phyloP scores from a whole-genome alignment of 2,329 filamentous ascomycete genomes.

The Diaporthe velutina region DNA sequence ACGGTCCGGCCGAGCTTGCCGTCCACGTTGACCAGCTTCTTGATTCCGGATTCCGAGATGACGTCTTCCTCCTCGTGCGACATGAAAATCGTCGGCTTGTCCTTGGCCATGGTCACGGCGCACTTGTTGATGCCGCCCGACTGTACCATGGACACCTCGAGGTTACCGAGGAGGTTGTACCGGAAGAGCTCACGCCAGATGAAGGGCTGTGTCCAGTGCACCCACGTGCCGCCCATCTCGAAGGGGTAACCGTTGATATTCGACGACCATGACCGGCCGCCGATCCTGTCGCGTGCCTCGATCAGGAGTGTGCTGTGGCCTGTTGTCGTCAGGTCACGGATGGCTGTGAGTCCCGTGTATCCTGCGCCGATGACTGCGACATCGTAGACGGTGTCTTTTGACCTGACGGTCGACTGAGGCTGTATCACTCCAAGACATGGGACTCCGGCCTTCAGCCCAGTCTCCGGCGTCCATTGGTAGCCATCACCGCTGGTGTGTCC shows the following conservation, averaged over 20 bases:
- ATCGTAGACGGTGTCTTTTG: slow-evolving; percentile 34
- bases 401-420: slow-evolving; percentile 16
- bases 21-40: slow-evolving; percentile 62
- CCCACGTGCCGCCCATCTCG: slow-evolving; percentile 65
- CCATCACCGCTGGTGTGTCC: slow-evolving; percentile 39
- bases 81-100: slow-evolving; percentile 44
- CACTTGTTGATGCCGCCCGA: slow-evolving; percentile 55
- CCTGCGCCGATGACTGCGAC: slow-evolving; percentile 50
- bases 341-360: slow-evolving; percentile 49
- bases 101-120: slow-evolving; percentile 48
- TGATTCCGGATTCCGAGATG: slow-evolving; percentile 50
- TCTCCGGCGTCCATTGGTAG: slow-evolving; percentile 40
- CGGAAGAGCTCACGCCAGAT: slow-evolving; percentile 59
- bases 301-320: slow-evolving; percentile 56
- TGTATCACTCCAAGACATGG: slow-evolving; percentile 37
- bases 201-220: slow-evolving; percentile 59
- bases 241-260: slow-evolving; percentile 58
- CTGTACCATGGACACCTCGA: slow-evolving; percentile 54
- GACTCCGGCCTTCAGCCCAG: slow-evolving; percentile 37
- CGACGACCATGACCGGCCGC: slow-evolving; percentile 60
- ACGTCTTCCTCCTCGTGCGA: slow-evolving; percentile 57
- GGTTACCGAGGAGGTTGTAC: slow-evolving; percentile 58
- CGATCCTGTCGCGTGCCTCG: slow-evolving; percentile 62
- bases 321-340: slow-evolving; percentile 46
- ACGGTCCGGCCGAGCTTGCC: slow-evolving; percentile 52